A percentile compares a stretch with the other conserved stretches of the same genome.
Conservation (phyloP, 1,284 basidiomycete genomes). For the Boletus smithii region DNA sequence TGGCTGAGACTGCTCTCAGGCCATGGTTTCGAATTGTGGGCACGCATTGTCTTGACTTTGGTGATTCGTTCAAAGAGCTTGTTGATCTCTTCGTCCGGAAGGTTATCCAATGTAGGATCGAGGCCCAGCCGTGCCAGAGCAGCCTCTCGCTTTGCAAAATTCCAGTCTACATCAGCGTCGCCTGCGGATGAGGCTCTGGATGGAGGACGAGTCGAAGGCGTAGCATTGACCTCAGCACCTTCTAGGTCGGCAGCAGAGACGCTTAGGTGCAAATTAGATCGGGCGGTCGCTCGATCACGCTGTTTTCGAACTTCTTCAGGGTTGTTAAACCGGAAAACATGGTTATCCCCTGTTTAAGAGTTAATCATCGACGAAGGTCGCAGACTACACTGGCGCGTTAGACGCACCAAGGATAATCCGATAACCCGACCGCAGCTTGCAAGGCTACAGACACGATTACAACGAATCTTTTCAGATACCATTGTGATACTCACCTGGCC, state of each 20-base stretch:
- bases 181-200: slow-evolving; percentile 69
- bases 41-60: slow-evolving; percentile 86
- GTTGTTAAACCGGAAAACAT: slow-evolving; percentile 97
- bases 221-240: slow-evolving; percentile 40
- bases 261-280: slow-evolving; percentile 64
- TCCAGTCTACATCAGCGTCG: slow-evolving; percentile 85
- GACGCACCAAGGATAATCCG: slow-evolving; percentile 86
- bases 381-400: slow-evolving; percentile 4
- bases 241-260: slow-evolving; percentile 64
- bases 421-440: slow-evolving; percentile 87
- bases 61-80: slow-evolving; percentile 90
- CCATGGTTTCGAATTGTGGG: slow-evolving; percentile 65
- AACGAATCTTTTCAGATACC: slow-evolving; percentile 16
- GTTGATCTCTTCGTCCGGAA: slow-evolving; percentile 91
- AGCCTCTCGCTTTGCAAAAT: slow-evolving; percentile 88
- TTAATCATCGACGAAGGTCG: slow-evolving; percentile 4
- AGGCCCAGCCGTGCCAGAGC: slow-evolving; percentile 79
- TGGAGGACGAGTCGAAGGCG: slow-evolving; percentile 59
- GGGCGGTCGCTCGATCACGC: slow-evolving; percentile 71
- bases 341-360: slow-evolving; percentile 74
- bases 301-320: slow-evolving; percentile 92
- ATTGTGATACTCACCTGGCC: slow-evolving; percentile 53
- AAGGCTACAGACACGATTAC: slow-evolving; percentile 47
- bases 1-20: slow-evolving; percentile 84
- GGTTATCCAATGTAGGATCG: slow-evolving; percentile 83